phyloP scores from a whole-genome alignment of 768 basidiomycete species.

The Rhizopogon salebrosus region DNA sequence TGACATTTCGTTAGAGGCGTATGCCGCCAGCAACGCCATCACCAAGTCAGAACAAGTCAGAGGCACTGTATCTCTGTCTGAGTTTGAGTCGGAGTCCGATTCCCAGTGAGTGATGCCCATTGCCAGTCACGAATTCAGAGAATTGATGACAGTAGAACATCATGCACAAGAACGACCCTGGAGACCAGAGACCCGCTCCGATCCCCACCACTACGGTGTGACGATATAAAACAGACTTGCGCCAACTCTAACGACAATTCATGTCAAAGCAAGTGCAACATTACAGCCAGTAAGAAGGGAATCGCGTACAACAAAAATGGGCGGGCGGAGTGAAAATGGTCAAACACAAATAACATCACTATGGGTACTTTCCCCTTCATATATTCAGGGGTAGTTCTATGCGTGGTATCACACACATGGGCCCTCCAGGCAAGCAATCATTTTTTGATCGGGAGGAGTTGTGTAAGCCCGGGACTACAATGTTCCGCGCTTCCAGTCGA shows the following conservation, averaged over 20 bases:
- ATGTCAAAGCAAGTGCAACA: neutral
- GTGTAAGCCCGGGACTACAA: constrained; percentile 4
- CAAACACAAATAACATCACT: neutral
- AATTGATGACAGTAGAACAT: no score
- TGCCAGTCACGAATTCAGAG: no score
- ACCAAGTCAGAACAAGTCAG: neutral
- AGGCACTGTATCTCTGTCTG: no score
- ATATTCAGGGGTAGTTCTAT: neutral
- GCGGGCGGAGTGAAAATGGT: neutral
- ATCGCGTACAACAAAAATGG: neutral
- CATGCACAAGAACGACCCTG: no score
- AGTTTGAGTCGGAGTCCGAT: no score
- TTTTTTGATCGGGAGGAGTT: neutral
- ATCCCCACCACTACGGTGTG: no score
- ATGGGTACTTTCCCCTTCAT: neutral
- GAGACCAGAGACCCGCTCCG: no score
- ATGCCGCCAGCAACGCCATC: neutral
- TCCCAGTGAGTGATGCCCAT: no score
- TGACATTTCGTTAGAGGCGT: constrained; percentile 5
- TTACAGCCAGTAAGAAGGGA: neutral
- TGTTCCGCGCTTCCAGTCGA: constrained; percentile 52
- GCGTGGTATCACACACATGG: neutral
- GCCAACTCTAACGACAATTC: neutral
- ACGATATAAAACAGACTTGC: no score
- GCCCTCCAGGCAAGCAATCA: neutral